Evolutionary conservation across 2,329 filamentous ascomycete species (phyloP).

Genomic region (Fusarium lyarnte): DNA sequence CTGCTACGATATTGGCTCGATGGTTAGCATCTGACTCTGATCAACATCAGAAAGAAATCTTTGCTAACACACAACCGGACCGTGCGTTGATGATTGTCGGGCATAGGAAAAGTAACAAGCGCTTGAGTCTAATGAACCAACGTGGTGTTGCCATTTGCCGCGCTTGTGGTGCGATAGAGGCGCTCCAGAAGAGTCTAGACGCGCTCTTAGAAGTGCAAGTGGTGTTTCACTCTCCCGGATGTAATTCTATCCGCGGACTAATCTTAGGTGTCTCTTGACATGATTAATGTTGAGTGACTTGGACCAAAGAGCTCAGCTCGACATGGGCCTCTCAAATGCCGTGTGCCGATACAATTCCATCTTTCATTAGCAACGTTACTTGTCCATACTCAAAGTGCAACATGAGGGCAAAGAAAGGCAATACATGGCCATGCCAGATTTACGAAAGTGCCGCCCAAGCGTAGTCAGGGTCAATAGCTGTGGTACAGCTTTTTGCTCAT

Average conservation of each 20-base stretch:
- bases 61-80: neutral
- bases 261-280: neutral
- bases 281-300: neutral
- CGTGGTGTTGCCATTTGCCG: conserved; percentile 33
- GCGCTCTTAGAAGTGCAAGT: conserved; percentile 16
- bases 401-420: neutral
- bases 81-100: neutral
- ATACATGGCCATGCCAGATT: neutral
- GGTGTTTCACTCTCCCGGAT: conserved; percentile 9
- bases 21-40: neutral
- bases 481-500: neutral
- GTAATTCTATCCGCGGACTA: conserved; percentile 5
- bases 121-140: conserved; percentile 13
- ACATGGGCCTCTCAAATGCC: conserved; percentile 1
- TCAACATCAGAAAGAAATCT: neutral
- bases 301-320: conserved; percentile 10
- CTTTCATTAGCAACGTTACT: neutral
- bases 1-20: neutral
- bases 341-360: neutral
- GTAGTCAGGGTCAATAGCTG: neutral
- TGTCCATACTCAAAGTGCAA: neutral
- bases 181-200: conserved; percentile 33
- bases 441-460: neutral
- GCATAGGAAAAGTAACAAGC: neutral
- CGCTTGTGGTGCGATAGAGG: conserved; percentile 29